phyloP scores from a whole-genome alignment of 352 stramenopile genomes.

The Lagenidium giganteum region DNA sequence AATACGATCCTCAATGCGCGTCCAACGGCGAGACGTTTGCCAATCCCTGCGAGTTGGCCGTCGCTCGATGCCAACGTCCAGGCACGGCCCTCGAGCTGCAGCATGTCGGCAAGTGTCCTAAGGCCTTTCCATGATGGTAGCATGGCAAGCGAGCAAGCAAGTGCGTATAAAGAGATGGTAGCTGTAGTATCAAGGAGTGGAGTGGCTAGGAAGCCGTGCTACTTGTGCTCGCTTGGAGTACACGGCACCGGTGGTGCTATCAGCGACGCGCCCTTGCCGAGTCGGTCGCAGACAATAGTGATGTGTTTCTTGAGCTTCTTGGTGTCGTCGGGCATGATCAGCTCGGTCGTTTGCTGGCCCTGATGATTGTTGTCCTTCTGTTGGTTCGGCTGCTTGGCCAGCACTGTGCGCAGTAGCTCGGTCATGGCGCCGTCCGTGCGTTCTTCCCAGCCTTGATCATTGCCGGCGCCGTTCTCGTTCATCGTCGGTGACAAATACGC shows the following conservation, averaged over 20 bases:
- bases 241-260: conserved; percentile 2
- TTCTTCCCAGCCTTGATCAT: conserved; percentile 86
- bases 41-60: too few species aligned
- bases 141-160: too few species aligned
- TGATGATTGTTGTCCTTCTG: too few species aligned
- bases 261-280: conserved; percentile 74
- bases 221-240: neutral
- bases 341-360: conserved; percentile 24
- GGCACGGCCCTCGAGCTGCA: too few species aligned
- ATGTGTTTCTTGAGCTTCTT: conserved; percentile 90
- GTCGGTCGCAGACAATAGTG: conserved; percentile 84
- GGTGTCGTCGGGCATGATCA: conserved; percentile 72
- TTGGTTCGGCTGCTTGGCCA: conserved; percentile 49
- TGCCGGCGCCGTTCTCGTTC: conserved; percentile 31
- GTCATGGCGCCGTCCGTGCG: conserved; percentile 78
- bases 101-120: too few species aligned
- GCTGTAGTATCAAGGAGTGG: too few species aligned
- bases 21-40: too few species aligned
- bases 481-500: conserved; percentile 68
- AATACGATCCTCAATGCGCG: too few species aligned
- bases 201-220: too few species aligned
- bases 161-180: too few species aligned
- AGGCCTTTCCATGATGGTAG: too few species aligned
- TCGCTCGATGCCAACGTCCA: too few species aligned
- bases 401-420: conserved; percentile 73